Percentiles rank a stretch among this genome's conserved stretches.
Conservation (phyloP, 2,329 filamentous ascomycete genomes). For the Exserohilum rostratum region DNA sequence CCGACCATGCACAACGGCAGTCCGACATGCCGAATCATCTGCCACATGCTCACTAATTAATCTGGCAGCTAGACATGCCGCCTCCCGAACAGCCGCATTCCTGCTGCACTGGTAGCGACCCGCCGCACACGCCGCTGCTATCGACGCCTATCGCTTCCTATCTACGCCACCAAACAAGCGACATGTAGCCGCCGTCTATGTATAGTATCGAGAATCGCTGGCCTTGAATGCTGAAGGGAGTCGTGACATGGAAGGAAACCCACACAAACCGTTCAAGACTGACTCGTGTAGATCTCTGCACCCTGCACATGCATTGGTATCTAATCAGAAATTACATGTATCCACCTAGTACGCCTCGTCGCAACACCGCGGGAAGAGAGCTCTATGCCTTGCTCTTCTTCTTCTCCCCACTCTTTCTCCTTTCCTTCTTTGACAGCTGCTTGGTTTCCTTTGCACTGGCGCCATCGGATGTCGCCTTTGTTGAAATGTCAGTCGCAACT, state of each 20-base stretch:
- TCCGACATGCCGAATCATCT: background rate
- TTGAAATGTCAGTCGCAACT: constrained; percentile 9
- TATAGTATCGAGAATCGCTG: too few species aligned
- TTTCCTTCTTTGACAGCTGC: constrained; percentile 20
- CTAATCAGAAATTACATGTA: background rate
- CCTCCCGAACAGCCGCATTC: background rate
- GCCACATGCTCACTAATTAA: background rate
- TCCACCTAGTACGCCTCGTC: background rate
- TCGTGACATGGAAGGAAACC: too few species aligned
- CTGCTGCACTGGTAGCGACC: background rate
- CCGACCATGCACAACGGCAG: background rate
- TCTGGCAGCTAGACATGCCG: too few species aligned
- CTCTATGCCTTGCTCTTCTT: constrained; percentile 28
- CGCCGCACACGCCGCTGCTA: too few species aligned
- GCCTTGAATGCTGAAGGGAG: too few species aligned
- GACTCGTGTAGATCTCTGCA: too few species aligned
- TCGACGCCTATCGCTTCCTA: too few species aligned
- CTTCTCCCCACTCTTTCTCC: constrained; percentile 26
- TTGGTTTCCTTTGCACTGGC: constrained; percentile 18
- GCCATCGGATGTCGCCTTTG: constrained; percentile 6
- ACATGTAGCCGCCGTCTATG: too few species aligned
- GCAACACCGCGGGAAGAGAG: background rate
- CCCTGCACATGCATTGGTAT: constrained; percentile 6
- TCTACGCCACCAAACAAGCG: too few species aligned
- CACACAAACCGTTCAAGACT: too few species aligned